Conservation (phyloP, 768 basidiomycete species). For the Suillus variegatus region DNA sequence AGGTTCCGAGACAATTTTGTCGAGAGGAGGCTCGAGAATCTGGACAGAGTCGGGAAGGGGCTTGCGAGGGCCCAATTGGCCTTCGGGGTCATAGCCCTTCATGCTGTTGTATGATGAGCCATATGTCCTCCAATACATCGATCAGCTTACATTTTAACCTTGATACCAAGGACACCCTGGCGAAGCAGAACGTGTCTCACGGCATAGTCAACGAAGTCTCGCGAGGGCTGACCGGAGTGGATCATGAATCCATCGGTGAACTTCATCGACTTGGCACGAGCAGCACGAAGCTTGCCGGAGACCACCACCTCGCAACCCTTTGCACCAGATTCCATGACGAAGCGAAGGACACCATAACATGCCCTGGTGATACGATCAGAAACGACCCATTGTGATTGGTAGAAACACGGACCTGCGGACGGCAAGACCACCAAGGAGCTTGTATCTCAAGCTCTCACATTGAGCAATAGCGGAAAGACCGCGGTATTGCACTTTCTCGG, state of each 20-base stretch:
- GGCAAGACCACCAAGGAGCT: slow-evolving; percentile 98
- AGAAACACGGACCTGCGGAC: slow-evolving; percentile 71
- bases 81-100: slow-evolving; percentile 95
- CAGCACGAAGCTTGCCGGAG: slow-evolving; percentile 98
- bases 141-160: slow-evolving; percentile 90
- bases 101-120: slow-evolving; percentile 58
- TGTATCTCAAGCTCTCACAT: slow-evolving; percentile 98
- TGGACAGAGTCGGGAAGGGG: slow-evolving; percentile 95
- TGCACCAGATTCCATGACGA: slow-evolving; percentile 99
- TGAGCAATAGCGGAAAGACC: slow-evolving; percentile 98
- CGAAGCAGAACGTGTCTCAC: slow-evolving; percentile 97
- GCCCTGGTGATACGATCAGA: slow-evolving; percentile 50
- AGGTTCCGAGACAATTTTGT: slow-evolving; percentile 89
- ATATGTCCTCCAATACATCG: not conserved
- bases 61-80: slow-evolving; percentile 84
- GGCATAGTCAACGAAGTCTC: slow-evolving; percentile 96
- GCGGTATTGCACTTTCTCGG: slow-evolving; percentile 98
- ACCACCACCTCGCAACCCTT: slow-evolving; percentile 99
- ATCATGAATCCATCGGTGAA: slow-evolving; percentile 99
- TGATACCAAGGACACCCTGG: slow-evolving; percentile 99
- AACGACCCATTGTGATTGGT: not conserved
- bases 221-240: slow-evolving; percentile 96
- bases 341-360: slow-evolving; percentile 99
- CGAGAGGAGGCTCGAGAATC: slow-evolving; percentile 85
- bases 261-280: slow-evolving; percentile 99